phyloP scores from a whole-genome alignment of 257 asterid genomes.

The Salvia splendens region DNA sequence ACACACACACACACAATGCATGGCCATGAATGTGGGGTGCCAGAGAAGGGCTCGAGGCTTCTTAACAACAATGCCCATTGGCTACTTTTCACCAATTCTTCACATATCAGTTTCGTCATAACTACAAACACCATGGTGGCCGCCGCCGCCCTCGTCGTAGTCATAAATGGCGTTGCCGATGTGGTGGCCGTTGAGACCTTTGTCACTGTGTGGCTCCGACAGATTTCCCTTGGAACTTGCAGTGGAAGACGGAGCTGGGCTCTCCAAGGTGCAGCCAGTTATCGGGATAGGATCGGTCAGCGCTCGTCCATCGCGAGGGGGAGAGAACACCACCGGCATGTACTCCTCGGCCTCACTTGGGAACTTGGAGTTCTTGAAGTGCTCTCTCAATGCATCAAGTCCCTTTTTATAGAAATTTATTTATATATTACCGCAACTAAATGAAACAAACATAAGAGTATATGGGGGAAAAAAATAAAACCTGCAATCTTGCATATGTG shows the following conservation, averaged over 20 bases:
- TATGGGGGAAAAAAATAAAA: background rate
- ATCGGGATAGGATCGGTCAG: conserved; percentile 62
- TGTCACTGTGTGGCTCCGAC: conserved; percentile 28
- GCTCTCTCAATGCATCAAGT: conserved; percentile 80
- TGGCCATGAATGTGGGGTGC: conserved; percentile 29
- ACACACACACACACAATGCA: conserved; percentile 14
- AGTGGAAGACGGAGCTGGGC: conserved; percentile 32
- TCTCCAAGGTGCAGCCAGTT: conserved; percentile 18
- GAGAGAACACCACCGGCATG: conserved; percentile 87
- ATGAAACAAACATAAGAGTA: background rate
- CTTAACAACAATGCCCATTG: conserved; percentile 45
- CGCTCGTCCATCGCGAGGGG: conserved; percentile 77
- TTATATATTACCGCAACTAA: background rate
- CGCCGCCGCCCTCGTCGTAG: conserved; percentile 21
- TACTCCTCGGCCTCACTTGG: conserved; percentile 79
- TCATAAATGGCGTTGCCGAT: background rate
- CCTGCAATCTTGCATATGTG: conserved; percentile 97
- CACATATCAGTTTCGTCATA: conserved; percentile 23
- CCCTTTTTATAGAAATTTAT: conserved; percentile 42
- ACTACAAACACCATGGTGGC: conserved; percentile 35
- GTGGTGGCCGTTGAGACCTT: background rate
- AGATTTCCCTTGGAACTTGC: conserved; percentile 25
- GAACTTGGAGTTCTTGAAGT: conserved; percentile 95
- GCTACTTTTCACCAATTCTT: conserved; percentile 34
- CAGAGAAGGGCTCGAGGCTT: conserved; percentile 41